phyloP scores from a whole-genome alignment of 768 basidiomycete genomes.

The Holtermannia corniformis region DNA sequence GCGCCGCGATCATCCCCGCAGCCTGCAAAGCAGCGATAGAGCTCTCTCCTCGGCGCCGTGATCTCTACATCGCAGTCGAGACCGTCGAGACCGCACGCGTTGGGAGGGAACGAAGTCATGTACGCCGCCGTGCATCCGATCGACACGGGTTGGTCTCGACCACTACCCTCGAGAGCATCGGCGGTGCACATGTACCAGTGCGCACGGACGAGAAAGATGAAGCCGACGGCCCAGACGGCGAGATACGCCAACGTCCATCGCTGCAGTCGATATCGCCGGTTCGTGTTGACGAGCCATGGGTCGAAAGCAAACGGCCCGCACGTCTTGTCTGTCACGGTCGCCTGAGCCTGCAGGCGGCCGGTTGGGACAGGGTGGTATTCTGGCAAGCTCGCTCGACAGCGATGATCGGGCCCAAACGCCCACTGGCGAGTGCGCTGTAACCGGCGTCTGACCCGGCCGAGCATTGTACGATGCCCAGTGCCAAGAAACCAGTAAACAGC shows the following conservation, averaged over 20 bases:
- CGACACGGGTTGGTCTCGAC: slow-evolving; percentile 12
- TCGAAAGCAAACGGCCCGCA: background rate
- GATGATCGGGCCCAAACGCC: background rate
- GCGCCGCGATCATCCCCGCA: slow-evolving; percentile 13
- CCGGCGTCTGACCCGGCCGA: background rate
- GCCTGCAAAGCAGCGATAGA: slow-evolving; percentile 28
- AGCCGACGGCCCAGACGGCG: slow-evolving; percentile 18
- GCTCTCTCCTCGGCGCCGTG: background rate
- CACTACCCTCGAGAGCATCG: slow-evolving; percentile 17
- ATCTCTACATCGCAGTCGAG: slow-evolving; percentile 14
- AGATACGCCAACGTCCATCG: slow-evolving; percentile 11
- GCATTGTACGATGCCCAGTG: no score
- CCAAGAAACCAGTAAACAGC: no score
- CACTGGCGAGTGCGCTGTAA: background rate
- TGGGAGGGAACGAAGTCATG: slow-evolving; percentile 19
- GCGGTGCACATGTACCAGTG: slow-evolving; percentile 20
- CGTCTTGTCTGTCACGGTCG: background rate
- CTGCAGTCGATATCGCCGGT: background rate
- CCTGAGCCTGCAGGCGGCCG: background rate
- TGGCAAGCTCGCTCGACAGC: background rate
- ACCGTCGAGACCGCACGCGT: slow-evolving; percentile 26
- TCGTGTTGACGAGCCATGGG: background rate
- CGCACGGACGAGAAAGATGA: slow-evolving; percentile 27
- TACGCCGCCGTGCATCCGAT: background rate
- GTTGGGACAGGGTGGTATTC: background rate